Percentiles rank a stretch among this genome's conserved stretches.
Conservation (phyloP, 164 flowering plant genomes). For the Taxillus chinensis region DNA sequence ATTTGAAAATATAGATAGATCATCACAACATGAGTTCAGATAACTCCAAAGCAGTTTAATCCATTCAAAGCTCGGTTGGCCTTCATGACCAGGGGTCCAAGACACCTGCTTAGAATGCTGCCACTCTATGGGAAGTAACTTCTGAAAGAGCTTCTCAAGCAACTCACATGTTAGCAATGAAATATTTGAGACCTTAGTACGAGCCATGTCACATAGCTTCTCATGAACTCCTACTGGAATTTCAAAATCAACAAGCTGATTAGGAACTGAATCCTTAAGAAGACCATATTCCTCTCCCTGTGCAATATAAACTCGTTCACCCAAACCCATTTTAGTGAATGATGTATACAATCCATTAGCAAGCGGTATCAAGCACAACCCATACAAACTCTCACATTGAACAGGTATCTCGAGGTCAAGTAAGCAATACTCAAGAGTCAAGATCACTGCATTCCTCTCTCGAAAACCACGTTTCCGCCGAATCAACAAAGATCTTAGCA, state of each 20-base stretch:
- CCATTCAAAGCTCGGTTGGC: slow-evolving; percentile 87
- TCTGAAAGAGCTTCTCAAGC: slow-evolving; percentile 61
- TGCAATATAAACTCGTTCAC: slow-evolving; percentile 67
- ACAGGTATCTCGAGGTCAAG: slow-evolving; percentile 44
- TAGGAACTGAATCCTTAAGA: slow-evolving; percentile 64
- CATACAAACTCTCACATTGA: slow-evolving; percentile 39
- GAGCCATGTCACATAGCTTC: slow-evolving; percentile 59
- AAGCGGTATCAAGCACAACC: slow-evolving; percentile 82
- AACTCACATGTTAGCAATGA: slow-evolving; percentile 54
- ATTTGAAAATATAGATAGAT: slow-evolving; percentile 62
- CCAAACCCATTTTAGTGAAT: slow-evolving; percentile 49
- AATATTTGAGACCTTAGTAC: slow-evolving; percentile 48
- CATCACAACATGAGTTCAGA: slow-evolving; percentile 61
- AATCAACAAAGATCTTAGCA: slow-evolving; percentile 64
- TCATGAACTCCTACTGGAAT: slow-evolving; percentile 53
- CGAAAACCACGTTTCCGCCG: slow-evolving; percentile 68
- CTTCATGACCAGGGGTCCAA: slow-evolving; percentile 71
- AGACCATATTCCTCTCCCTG: slow-evolving; percentile 64
- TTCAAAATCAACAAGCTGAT: slow-evolving; percentile 53
- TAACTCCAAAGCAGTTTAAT: slow-evolving; percentile 67
- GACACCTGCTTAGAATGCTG: slow-evolving; percentile 50
- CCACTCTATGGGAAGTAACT: slow-evolving; percentile 80
- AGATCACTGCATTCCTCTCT: slow-evolving; percentile 51
- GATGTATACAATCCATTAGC: slow-evolving; percentile 65
- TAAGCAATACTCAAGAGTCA: slow-evolving; percentile 83